Evolutionary conservation across 2,329 filamentous ascomycete genomes (phyloP), one percentile per base, ranked within the genome.

Genomic region (Zymoseptoria pseudotritici): DNA sequence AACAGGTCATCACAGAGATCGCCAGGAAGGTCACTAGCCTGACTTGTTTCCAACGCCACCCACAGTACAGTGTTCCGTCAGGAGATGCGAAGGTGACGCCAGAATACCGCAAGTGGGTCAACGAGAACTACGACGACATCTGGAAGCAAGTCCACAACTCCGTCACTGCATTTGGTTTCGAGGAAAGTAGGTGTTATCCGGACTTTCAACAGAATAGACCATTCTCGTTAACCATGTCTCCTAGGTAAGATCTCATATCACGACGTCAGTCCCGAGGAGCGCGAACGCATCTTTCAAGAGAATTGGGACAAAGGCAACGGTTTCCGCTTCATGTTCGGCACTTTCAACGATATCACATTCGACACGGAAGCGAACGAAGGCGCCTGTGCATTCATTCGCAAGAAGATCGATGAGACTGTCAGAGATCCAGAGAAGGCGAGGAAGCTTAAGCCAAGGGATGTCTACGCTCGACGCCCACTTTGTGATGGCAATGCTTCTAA

Each of bases 381-480:
- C 57, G 74, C 77, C 0, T 86, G 85, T 66, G 72, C 79, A 2
- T 85, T 84, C 68, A 85, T 83, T 80, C 74, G 74, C 2, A 75
- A 76, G 61, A 83, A 83, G 69, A 78, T 78, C 0, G 76, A 80
- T 0, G 73, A 71, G 8, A 77, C 82, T 2, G 77, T 86, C 46
- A 70, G 73, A 0, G 81, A 85, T 58, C 76, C 82, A 0, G 70
- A 69, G 22, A 76, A 77, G 60, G 71, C 77, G 19, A 79, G 83
- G n/a, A 64, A 84, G 2, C 73, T 86, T 9, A 81, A 82, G 0
- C 83, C 83, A 0, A 62, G 74, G 2, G 70, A 80, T 52, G 78
- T 77, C 69, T 82, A 79, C 0, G 80, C 84, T 55, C 78, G 73
- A 8, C 57, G 64, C 9, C 62, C 76, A 4, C 53, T 66, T 6